A percentile compares a stretch with the other conserved stretches of the same genome.
Evolutionary conservation across 805 yeast genomes (phyloP).

Genomic region (Alloascoidea africana): DNA sequence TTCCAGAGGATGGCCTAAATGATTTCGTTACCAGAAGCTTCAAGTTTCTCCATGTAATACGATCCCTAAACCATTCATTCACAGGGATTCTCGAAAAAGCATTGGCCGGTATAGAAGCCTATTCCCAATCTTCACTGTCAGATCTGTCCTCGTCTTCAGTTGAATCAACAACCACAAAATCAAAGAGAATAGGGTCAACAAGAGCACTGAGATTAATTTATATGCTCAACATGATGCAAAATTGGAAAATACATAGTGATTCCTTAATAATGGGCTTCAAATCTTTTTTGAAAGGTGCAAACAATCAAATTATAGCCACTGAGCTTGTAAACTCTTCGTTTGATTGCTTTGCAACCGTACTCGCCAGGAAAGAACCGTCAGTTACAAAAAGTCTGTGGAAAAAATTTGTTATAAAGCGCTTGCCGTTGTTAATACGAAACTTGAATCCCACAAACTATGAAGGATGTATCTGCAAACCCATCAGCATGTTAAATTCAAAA

Average conservation of each 20-base stretch:
- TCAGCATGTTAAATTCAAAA: conserved; percentile 20
- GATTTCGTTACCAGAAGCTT: neutral
- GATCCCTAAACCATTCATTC: neutral
- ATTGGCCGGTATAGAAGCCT: too few relatives aligned
- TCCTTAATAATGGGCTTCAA: conserved; percentile 19
- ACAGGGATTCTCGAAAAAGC: neutral
- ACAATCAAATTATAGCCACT: conserved; percentile 14
- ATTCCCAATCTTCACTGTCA: neutral
- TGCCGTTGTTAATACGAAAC: conserved; percentile 28
- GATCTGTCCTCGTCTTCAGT: neutral
- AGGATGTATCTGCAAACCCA: conserved; percentile 14
- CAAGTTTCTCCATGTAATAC: neutral
- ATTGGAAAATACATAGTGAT: conserved; percentile 18
- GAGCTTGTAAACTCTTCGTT: conserved; percentile 28
- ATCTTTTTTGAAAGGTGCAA: conserved; percentile 17
- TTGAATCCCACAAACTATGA: conserved; percentile 16
- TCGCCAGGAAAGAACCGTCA: conserved; percentile 19
- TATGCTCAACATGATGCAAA: conserved; percentile 14
- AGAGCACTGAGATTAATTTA: neutral
- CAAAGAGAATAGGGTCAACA: neutral
- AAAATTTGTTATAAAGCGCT: conserved; percentile 26
- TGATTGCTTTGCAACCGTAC: conserved; percentile 25
- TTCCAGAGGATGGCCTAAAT: neutral
- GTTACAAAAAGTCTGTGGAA: conserved; percentile 26
- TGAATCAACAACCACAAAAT: neutral